Evolutionary conservation across 108 stramenopile species (phyloP).

Genomic region (Hondaea fermentalgiana): DNA sequence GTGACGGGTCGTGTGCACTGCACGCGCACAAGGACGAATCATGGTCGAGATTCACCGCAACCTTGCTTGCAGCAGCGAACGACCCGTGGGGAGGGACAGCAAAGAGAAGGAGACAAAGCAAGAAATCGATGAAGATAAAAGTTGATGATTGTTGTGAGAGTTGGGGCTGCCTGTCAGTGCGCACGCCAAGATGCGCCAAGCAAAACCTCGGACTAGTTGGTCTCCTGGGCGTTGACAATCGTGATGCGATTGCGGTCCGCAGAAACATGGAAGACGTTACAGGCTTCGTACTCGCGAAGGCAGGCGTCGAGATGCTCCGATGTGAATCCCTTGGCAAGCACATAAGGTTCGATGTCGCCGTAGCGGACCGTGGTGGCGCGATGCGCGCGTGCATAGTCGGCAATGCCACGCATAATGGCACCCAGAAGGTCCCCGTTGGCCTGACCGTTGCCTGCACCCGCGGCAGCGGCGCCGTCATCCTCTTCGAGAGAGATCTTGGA

Average conservation of each 20-base stretch:
- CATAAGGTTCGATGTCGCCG: constrained; percentile 65
- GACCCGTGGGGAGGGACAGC: too few species aligned
- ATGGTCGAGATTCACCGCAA: too few species aligned
- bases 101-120: too few species aligned
- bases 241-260: background rate
- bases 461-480: constrained; percentile 22
- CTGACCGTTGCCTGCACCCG: constrained; percentile 59
- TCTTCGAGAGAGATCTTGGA: constrained; percentile 51
- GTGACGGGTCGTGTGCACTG: too few species aligned
- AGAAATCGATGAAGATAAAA: too few species aligned
- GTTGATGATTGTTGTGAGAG: too few species aligned
- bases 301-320: constrained; percentile 65
- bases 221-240: background rate
- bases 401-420: constrained; percentile 48
- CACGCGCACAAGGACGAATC: too few species aligned
- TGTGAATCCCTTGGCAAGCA: constrained; percentile 75
- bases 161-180: background rate
- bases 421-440: constrained; percentile 61
- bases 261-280: constrained; percentile 55
- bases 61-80: too few species aligned
- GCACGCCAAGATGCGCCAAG: too few species aligned
- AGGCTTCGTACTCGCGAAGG: constrained; percentile 70
- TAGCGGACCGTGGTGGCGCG: constrained; percentile 34
- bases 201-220: background rate
- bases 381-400: constrained; percentile 1